Evolutionary conservation across 2,329 filamentous ascomycete species (phyloP), one percentile per base, ranked within the genome.

Genomic region (Alternaria alternata): DNA sequence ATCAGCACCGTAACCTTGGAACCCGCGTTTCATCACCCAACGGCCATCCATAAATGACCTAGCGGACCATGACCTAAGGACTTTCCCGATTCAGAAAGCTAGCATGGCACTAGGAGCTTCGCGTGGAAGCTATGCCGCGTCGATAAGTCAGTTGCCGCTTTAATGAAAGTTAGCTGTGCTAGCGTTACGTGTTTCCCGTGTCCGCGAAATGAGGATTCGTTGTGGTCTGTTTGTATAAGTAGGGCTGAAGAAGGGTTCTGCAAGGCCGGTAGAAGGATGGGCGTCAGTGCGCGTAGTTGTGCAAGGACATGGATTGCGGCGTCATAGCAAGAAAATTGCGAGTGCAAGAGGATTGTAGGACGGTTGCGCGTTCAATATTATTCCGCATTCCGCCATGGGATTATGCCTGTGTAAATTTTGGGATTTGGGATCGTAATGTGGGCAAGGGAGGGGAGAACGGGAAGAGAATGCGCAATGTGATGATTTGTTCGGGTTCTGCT

Each of bases 111-210:
- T 60, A 51, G 58, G 22, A 16, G 3, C 24, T 41, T 62, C 63
- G 68, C 64, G 63, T 67, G 65, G 68, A 69, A 71, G 65, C 64
- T 66, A 61, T 67, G 67, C 68, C 68, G 68, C 56, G 66, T 54
- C 44, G 57, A 52, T 34, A 30, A 32, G 44, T 30, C 44, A 48
- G n/a, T 48, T 55, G 52, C 39, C 41, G 34, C 51, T 52, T 52
- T 59, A 53, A 42, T 48, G 7, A 22, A 38, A 16, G 46, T 34
- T 48, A 24, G 28, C n/a, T 36, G 16, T 30, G 55, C 55, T 59
- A 54, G 52, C 55, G 48, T 54, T 22, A 16, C 6, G 6, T 14
- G 57, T 51, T 51, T 57, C 46, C 47, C 58, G 53, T 60, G 54
- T 55, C 58, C 47, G 58, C 53, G 58, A 60, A 60, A 60, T 62